Base-by-base conservation (phyloP, 179 eudicot species). In the Beta corolliflora region DNA sequence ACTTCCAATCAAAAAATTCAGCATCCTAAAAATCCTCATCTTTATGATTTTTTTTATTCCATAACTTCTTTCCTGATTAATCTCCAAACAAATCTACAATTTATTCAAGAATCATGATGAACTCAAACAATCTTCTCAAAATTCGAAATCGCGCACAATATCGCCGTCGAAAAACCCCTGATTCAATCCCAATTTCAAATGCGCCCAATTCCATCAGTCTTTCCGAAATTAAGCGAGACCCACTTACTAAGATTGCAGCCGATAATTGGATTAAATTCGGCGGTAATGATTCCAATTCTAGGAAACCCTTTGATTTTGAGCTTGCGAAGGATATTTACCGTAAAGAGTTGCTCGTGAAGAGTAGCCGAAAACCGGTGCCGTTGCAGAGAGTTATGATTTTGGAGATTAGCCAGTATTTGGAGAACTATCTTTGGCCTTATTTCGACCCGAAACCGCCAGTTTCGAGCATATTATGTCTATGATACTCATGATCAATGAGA, bases 401-500 rank as follows among this genome's bases (percentile, higher is more conserved):
- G 85, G 99, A 95, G 81, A 97, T 95, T 45, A 95, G 99, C 63
- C 99, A 95, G 92, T 95, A 94, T 82, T 85, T 95, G 86, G 99
- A 95, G 95, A 95, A 92, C 75, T 95, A 95, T 77, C 86, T 95
- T 16, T 94, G 94, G 98, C 95, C 94, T 3, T 84, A 91, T 88
- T 95, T 95, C 44, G 89, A 89, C 64, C 93, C 0, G 87, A 88
- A 41, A 87, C 83, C 23, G 89, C 95, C 0, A 78, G 83, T 9
- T 95, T 95, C 56, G 95, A 95, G 93, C 99, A 95, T 79, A 89
- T 94, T 59, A 94, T 95, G 97, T 90, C 94, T 13, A 95, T 95
- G 93, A 88, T 95, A 21, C 91, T 94, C 61, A 95, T 95, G 99
- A 87, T 95, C 82, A 95, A 95, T 84, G 99, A 95, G 88, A 95